Evolutionary conservation across 768 basidiomycete species (phyloP), one percentile per base, ranked within the genome.

Genomic region (Collybiopsis confluens): DNA sequence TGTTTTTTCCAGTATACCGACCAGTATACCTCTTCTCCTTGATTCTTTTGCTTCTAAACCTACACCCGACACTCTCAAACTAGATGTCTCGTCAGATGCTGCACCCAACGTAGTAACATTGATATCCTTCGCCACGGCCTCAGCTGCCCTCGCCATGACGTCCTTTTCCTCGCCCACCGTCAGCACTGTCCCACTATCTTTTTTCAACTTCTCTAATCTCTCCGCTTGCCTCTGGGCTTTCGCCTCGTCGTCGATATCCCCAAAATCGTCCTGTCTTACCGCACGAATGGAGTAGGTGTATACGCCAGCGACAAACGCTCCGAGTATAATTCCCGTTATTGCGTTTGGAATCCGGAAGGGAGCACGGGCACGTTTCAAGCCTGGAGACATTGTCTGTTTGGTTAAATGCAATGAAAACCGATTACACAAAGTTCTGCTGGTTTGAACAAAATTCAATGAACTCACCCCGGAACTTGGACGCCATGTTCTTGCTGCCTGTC

Each of bases 281-380:
- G 93, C 94, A 27, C 83, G 81, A 64, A 98, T 96, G 16, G 93
- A 94, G 71, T 98, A 98, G 3, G 85, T 77, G 82, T 92, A 98
- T 8, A 97, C 85, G 24, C 86, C 88, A 13, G 82, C 79, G 26
- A 82, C 86, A 65, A 97, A 95, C 0, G 79, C 77, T 24, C 82
- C 78, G 41, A 98, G 77, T 2, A 75, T 62, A 42, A 85, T 58
- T 7, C 95, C 96, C 0, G 88, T 90, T 45, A 96, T 35, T 16
- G 85, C 81, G 67, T 98, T 98, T 59, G 79, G 79, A 37, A 88
- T 37, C 28, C 83, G 81, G 70, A 88, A 98, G 11, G 91, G 95
- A 57, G 80, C 81, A 18, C 96, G 85, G 3, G 96, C 96, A 53
- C 96, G 88, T 68, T 81, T 72, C 41, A 98, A 82, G 43, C 92